Conservation (phyloP, 2,329 filamentous ascomycete genomes). For the Leptodontidium sp. region DNA sequence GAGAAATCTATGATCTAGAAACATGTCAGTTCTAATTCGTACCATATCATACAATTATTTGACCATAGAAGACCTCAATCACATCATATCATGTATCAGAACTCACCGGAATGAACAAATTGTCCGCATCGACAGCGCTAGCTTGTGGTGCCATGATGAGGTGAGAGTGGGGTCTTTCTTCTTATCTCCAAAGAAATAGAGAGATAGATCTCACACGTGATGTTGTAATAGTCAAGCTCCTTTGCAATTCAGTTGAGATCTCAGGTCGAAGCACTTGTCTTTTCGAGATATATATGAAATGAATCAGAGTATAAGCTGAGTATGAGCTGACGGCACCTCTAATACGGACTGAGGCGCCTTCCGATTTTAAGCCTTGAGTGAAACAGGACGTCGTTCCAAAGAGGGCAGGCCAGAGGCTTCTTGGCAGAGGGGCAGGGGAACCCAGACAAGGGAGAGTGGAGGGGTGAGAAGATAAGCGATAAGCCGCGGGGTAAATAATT, state of each 20-base stretch:
- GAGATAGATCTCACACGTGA: not conserved
- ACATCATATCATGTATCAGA: not conserved
- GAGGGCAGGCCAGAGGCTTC: constrained; percentile 16
- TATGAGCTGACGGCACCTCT: not conserved
- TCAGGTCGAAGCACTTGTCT: not conserved
- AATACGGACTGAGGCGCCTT: constrained; percentile 23
- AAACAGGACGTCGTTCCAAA: constrained; percentile 23
- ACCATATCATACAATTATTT: too few species aligned
- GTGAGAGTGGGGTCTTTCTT: not conserved
- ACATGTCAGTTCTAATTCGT: constrained; percentile 11
- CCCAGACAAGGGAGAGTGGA: too few species aligned
- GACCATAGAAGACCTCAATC: not conserved
- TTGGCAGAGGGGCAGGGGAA: constrained; percentile 22
- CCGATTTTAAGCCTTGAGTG: constrained; percentile 27
- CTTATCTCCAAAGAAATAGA: too few species aligned
- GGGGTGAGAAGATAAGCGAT: constrained; percentile 28
- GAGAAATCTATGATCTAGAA: constrained; percentile 80
- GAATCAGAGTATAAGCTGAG: not conserved
- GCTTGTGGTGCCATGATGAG: constrained; percentile 40
- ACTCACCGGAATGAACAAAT: constrained; percentile 63
- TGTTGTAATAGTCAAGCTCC: not conserved
- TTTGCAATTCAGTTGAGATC: not conserved
- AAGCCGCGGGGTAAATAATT: constrained; percentile 28
- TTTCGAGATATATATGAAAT: constrained; percentile 5
- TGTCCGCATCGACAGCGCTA: constrained; percentile 56